Evolutionary conservation across 2,329 filamentous ascomycete species (phyloP).

Genomic region (Trichoderma semiorbis): DNA sequence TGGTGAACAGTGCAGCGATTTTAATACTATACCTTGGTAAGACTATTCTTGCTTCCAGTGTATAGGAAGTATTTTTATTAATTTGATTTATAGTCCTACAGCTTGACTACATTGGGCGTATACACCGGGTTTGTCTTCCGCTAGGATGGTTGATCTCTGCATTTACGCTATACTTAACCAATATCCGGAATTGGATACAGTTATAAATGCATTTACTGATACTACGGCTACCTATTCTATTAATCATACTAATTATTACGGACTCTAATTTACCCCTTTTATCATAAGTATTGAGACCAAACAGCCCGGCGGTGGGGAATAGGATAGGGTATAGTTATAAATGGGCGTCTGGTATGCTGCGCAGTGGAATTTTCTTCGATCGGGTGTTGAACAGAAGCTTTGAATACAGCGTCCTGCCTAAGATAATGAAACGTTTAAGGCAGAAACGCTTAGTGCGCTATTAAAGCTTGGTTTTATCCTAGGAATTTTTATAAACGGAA

Average conservation of each 20-base stretch:
- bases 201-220: not conserved
- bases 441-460: not conserved
- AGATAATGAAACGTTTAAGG: not conserved
- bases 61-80: not conserved
- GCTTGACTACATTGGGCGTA: constrained; percentile 9
- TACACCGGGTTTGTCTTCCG: not conserved
- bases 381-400: not conserved
- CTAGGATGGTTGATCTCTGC: constrained; percentile 8
- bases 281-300: not conserved
- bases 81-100: not conserved
- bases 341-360: not conserved
- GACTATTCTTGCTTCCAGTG: not conserved
- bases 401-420: not conserved
- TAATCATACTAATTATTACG: constrained; percentile 12
- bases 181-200: not conserved
- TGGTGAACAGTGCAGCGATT: not conserved
- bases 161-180: constrained; percentile 3
- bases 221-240: not conserved
- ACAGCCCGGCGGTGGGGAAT: not conserved
- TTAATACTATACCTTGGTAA: constrained; percentile 11
- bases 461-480: not conserved
- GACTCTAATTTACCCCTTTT: not conserved
- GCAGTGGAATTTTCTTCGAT: not conserved
- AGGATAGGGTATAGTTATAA: not conserved
- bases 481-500: not conserved